A percentile compares a stretch with the other conserved stretches of the same genome.
phyloP scores from a whole-genome alignment of 129 eudicot genomes.

The Silybum marianum region DNA sequence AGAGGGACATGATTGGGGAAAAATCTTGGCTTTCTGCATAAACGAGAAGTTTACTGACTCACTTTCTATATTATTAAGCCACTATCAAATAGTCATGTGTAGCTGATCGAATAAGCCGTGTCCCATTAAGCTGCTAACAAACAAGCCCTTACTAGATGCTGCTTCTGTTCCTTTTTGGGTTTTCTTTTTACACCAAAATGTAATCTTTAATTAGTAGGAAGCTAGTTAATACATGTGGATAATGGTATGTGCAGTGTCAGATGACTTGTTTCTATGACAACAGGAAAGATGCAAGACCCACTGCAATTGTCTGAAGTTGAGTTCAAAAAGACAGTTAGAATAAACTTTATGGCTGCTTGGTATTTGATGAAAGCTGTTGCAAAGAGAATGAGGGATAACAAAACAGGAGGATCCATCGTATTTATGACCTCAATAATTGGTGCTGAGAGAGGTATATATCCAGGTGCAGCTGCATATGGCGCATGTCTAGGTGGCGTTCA shows the following conservation, averaged over 20 bases:
- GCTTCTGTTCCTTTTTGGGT: not conserved
- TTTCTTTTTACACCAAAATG: not conserved
- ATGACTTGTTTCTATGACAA: slow-evolving; percentile 25
- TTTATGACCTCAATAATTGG: slow-evolving; percentile 83
- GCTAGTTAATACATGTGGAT: not conserved
- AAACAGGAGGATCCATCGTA: slow-evolving; percentile 84
- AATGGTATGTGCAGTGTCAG: not conserved
- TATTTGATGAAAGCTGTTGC: slow-evolving; percentile 79
- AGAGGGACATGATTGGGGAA: too few species aligned
- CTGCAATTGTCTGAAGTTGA: slow-evolving; percentile 59
- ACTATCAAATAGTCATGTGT: too few species aligned
- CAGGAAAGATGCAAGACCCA: slow-evolving; percentile 92
- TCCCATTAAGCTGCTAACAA: too few species aligned
- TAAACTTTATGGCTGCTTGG: slow-evolving; percentile 84
- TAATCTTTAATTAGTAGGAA: not conserved
- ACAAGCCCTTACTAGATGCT: too few species aligned
- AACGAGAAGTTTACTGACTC: too few species aligned
- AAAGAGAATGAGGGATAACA: slow-evolving; percentile 74
- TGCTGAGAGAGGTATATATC: slow-evolving; percentile 91
- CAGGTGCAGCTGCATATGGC: slow-evolving; percentile 92
- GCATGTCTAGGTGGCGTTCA: slow-evolving; percentile 80
- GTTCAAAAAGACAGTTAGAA: slow-evolving; percentile 76
- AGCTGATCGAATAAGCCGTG: too few species aligned
- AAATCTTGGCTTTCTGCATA: too few species aligned
- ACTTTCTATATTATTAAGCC: too few species aligned